Percentiles rank a stretch among this genome's conserved stretches.
Evolutionary conservation across 1,284 basidiomycete genomes (phyloP).

Genomic region (Sanguinoderma infundibulare): DNA sequence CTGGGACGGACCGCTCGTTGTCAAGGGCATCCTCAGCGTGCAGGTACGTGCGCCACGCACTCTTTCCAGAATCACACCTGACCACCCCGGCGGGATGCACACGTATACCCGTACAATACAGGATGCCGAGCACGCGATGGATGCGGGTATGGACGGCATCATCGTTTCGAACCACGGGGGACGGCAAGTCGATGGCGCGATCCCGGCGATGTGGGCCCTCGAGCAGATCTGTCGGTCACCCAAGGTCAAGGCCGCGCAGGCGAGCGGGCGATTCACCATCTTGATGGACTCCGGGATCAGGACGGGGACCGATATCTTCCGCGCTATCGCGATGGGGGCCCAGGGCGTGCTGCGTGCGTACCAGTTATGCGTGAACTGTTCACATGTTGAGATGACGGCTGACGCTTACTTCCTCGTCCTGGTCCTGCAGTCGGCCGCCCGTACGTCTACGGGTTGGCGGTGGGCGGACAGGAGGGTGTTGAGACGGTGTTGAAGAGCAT

Average conservation of each 20-base stretch:
- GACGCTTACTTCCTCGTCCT: no score
- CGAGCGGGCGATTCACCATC: constrained; percentile 60
- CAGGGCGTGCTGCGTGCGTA: constrained; percentile 44
- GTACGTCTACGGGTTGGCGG: constrained; percentile 54
- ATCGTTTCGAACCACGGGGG: constrained; percentile 84
- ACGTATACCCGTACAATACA: constrained; percentile 31
- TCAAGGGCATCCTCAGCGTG: constrained; percentile 69
- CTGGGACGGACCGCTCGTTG: constrained; percentile 70
- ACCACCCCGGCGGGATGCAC: neutral
- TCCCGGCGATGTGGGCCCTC: constrained; percentile 72
- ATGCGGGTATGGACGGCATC: constrained; percentile 70
- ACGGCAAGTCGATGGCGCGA: constrained; percentile 37
- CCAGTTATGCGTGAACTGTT: neutral
- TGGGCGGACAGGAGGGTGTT: constrained; percentile 56
- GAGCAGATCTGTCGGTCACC: constrained; percentile 59
- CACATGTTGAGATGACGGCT: constrained; percentile 45
- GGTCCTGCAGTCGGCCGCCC: constrained; percentile 45
- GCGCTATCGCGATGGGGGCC: constrained; percentile 69
- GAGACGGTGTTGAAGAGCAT: constrained; percentile 52
- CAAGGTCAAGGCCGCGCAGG: constrained; percentile 59
- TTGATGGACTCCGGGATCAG: constrained; percentile 83
- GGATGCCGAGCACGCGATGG: constrained; percentile 72
- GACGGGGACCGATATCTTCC: constrained; percentile 77
- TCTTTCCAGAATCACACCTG: neutral
- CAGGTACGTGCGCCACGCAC: constrained; percentile 19